Conservation (phyloP, 768 basidiomycete genomes). For the Galerina sulciceps region DNA sequence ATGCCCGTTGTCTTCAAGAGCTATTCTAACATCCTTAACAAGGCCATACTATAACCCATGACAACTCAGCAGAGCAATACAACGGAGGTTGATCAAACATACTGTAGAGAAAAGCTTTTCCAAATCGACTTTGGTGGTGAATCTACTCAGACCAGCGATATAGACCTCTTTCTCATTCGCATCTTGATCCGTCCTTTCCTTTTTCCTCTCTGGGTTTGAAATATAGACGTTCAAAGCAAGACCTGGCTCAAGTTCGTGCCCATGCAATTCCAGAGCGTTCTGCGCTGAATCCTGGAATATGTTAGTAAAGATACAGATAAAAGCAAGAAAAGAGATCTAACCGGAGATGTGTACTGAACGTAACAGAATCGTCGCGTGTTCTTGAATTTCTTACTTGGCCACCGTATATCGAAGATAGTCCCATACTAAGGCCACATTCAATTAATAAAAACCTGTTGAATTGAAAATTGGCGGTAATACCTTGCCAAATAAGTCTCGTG, state of each 20-base stretch:
- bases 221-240: conserved; percentile 77
- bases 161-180: conserved; percentile 87
- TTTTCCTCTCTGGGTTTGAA: conserved; percentile 89
- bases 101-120: conserved; percentile 80
- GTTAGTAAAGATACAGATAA: background rate
- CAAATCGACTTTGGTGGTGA: conserved; percentile 77
- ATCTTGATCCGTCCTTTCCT: conserved; percentile 87
- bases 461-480: conserved; percentile 39
- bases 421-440: conserved; percentile 67
- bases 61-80: background rate
- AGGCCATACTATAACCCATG: conserved; percentile 66
- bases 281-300: conserved; percentile 64
- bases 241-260: conserved; percentile 72
- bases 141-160: conserved; percentile 83
- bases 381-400: conserved; percentile 98
- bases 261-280: conserved; percentile 79
- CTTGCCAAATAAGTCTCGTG: conserved; percentile 79
- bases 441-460: background rate
- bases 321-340: conserved; percentile 26
- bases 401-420: conserved; percentile 89
- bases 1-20: conserved; percentile 68
- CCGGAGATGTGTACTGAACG: conserved; percentile 87
- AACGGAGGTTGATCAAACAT: conserved; percentile 25
- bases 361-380: conserved; percentile 91
- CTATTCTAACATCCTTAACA: conserved; percentile 82